Conservation (phyloP, 2,329 filamentous ascomycete genomes). For the Cadophora sp. region DNA sequence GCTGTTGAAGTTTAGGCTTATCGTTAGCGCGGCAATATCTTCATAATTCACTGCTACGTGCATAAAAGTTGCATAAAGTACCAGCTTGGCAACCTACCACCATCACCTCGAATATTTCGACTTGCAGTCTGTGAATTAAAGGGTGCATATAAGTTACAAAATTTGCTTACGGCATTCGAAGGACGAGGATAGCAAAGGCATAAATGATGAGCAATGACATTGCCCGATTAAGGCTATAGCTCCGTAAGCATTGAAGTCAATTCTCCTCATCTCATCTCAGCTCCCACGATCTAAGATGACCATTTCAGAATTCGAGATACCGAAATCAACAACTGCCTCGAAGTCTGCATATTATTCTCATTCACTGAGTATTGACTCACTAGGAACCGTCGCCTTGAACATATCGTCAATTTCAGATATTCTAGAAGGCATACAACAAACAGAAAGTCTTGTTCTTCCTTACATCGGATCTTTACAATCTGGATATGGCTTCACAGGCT, state of each 20-base stretch:
- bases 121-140: neutral
- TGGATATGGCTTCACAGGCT: neutral
- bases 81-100: neutral
- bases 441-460: neutral
- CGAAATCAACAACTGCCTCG: too few species aligned
- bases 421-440: neutral
- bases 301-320: too few species aligned
- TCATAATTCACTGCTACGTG: neutral
- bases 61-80: conserved; percentile 12
- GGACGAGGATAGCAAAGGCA: neutral
- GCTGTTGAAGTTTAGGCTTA: neutral
- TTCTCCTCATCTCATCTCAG: too few species aligned
- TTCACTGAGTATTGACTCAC: neutral
- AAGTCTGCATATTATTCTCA: too few species aligned
- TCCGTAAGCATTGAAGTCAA: too few species aligned
- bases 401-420: neutral
- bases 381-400: too few species aligned
- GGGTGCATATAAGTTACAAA: too few species aligned
- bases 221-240: too few species aligned
- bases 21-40: neutral
- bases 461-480: neutral
- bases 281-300: too few species aligned
- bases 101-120: neutral
- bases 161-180: too few species aligned
- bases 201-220: too few species aligned